Evolutionary conservation across 1,139 yeast species (phyloP).

Genomic region (Saccharomyces uvarum): DNA sequence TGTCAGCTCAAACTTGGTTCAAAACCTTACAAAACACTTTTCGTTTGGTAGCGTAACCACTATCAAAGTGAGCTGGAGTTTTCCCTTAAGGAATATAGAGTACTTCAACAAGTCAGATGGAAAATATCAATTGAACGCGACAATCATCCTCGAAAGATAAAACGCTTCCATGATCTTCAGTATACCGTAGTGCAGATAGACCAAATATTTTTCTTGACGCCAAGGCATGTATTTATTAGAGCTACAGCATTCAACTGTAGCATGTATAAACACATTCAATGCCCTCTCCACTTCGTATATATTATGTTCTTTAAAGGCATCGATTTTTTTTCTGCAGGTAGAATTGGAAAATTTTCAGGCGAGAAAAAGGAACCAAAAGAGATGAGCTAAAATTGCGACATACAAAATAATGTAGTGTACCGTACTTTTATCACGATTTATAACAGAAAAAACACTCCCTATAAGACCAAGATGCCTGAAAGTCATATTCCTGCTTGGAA

Average conservation of each 20-base stretch:
- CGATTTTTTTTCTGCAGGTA: not conserved
- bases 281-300: not conserved
- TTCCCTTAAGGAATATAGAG: not conserved
- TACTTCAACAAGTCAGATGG: not conserved
- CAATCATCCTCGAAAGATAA: not conserved
- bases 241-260: no score
- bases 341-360: not conserved
- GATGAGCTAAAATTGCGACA: not conserved
- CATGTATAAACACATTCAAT: no score
- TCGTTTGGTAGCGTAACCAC: no score
- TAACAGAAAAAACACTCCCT: not conserved
- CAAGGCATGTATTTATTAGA: no score
- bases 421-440: not conserved
- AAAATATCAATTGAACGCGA: not conserved
- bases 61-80: no score
- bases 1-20: no score
- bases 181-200: no score
- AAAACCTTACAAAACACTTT: no score
- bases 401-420: not conserved
- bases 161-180: not conserved
- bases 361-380: not conserved
- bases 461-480: conserved; percentile 19
- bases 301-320: not conserved
- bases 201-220: no score
- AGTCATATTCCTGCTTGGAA: conserved; percentile 80